A percentile compares a stretch with the other conserved stretches of the same genome.
phyloP scores from a whole-genome alignment of 768 basidiomycete species.

The Lactarius trivialis region DNA sequence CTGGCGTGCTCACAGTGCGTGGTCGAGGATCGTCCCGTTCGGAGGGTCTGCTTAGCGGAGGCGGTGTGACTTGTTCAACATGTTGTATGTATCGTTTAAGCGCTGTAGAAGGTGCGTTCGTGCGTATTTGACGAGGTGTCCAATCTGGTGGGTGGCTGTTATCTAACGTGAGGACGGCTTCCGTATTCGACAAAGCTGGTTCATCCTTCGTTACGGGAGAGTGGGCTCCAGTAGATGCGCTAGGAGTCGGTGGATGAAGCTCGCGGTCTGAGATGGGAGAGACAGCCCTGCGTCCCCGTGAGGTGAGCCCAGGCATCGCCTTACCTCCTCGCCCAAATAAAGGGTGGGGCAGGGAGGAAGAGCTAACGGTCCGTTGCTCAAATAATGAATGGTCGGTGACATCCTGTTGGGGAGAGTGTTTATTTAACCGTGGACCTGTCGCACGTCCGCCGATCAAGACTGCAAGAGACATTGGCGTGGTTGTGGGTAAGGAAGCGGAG shows the following conservation, averaged over 20 bases:
- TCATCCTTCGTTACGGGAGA: slow-evolving; percentile 13
- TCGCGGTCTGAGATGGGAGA: slow-evolving; percentile 5
- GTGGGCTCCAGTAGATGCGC: slow-evolving; percentile 5
- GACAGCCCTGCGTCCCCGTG: slow-evolving; percentile 18
- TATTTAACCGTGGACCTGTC: slow-evolving; percentile 65
- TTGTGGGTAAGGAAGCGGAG: slow-evolving; percentile 9
- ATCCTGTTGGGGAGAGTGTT: slow-evolving; percentile 66
- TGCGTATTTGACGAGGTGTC: slow-evolving; percentile 6
- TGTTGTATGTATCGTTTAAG: slow-evolving; percentile 21
- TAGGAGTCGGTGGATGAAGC: background rate
- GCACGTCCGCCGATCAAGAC: slow-evolving; percentile 78
- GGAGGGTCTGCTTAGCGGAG: background rate
- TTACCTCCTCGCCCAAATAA: slow-evolving; percentile 69
- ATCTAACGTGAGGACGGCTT: background rate
- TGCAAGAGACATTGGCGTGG: slow-evolving; percentile 63
- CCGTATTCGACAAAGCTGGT: background rate
- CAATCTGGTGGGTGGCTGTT: background rate
- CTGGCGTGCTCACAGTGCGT: slow-evolving; percentile 26
- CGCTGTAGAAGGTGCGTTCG: slow-evolving; percentile 7
- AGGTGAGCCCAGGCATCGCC: slow-evolving; percentile 67
- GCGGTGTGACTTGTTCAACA: slow-evolving; percentile 9
- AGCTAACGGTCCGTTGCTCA: slow-evolving; percentile 48
- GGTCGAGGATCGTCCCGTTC: slow-evolving; percentile 2
- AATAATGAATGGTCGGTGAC: slow-evolving; percentile 58
- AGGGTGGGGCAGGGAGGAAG: slow-evolving; percentile 52